Base-by-base conservation (phyloP, 2,329 filamentous ascomycete species). In the Hypoxylon sp. region DNA sequence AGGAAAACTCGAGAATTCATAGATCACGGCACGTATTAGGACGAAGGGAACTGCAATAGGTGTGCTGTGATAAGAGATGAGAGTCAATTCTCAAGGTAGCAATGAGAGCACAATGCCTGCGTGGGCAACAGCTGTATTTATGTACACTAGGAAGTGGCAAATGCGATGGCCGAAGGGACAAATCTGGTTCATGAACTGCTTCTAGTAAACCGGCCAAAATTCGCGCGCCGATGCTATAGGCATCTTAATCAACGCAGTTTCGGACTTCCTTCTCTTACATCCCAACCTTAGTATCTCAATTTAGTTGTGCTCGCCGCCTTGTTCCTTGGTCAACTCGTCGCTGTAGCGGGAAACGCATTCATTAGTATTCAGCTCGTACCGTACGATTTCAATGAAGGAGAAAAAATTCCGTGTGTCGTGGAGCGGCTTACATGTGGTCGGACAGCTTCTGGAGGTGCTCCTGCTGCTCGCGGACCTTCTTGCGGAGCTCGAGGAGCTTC, bases 381-480 rank as follows among this genome's bases (percentile, higher is more conserved):
- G 29, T 24, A 42, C 8, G 14, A 31, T 37, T 55, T 19, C 14
- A 22, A n/a, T 5, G 22, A 1, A 51, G 1, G 24, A 3, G 33
- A 24, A 31, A 17, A n/a, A 37, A 13, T 31, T 31, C 9, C 11
- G 24, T 5, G 35, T 35, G 19, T 50, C n/a, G 29, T 26, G 14
- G 39, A 42, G 29, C 9, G 22, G 83, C 91, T 79, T 83, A 96
- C 93, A 97, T 94, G 87, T 97, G 92, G 78, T 92, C 88, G 77
- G 94, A 90, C 70, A 98, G 89, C 80, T 94, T 91, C 79, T 95
- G 86, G 73, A 98, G 89, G 84, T 97, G 93, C 74, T 90, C 83
- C 81, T 93, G 89, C 85, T 97, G 94, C 81, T 93, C 90, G 70
- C 82, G 78, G 72, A 98, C 87, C 85, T 89, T 90, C 84, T 87